Base-by-base conservation (phyloP, 2,329 filamentous ascomycete species). In the Colletotrichum sp. region DNA sequence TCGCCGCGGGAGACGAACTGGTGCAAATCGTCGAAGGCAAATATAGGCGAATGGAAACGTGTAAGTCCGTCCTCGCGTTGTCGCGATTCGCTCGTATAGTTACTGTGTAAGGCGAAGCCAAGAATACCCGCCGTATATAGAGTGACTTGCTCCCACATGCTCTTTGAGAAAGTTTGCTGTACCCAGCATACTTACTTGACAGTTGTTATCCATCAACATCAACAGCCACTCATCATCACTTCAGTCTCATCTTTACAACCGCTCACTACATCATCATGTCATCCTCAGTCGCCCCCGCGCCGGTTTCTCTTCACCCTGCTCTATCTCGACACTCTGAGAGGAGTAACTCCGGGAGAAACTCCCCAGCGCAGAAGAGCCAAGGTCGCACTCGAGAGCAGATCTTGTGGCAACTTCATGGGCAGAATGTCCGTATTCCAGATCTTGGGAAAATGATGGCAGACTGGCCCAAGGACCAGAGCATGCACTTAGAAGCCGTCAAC, bases 361-460 rank as follows among this genome's bases (percentile, higher is more conserved):
- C 58, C 4, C 36, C 43, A 3, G 26, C 43, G 13, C 65, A n/a
- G 10, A n/a, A 24, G 10, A 32, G 12, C 13, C 43, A 69, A 26
- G 24, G 7, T 12, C 43, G 18, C 1, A 64, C 58, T n/a, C 72
- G 72, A 5, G 60, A 63, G 18, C 28, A 75, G 10, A 75, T 75
- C 3, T 30, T 75, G 3, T 55, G 24, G 61, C 60, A 66, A 12
- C 68, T 75, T 8, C 72, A 75, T n/a, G 72, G 72, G 13, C 68
- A 75, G n/a, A 18, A 75, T 8, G 63, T 72, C 1, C 61, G 68
- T 24, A 72, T 75, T 6, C 72, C 72, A 6, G 72, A 75, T 6
- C 52, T 74, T 1, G 67, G 60, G 12, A 34, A 28, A 10, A 16
- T 74, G 60, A 74, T 74, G 72, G 10, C 16, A 16, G 72, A 61